phyloP scores from a whole-genome alignment of 1,284 basidiomycete species.

The Fistulinella cinereoalba region DNA sequence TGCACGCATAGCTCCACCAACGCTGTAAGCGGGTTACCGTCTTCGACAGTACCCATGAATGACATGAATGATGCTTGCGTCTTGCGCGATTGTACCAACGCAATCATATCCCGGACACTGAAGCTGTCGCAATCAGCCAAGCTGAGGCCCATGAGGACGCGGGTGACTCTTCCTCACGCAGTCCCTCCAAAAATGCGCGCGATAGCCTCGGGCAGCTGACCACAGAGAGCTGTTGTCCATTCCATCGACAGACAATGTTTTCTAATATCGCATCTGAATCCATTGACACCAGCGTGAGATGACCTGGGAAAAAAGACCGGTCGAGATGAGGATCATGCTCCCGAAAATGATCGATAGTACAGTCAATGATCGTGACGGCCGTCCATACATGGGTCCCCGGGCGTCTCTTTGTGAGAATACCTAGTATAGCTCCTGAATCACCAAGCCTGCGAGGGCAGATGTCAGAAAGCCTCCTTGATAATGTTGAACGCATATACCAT shows the following conservation, averaged over 20 bases:
- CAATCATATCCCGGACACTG: constrained; percentile 2
- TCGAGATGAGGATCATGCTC: not conserved
- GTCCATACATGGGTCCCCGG: too few relatives aligned
- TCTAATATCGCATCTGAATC: constrained; percentile 1
- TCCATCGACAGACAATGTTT: constrained; percentile 9
- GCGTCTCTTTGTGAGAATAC: constrained; percentile 9
- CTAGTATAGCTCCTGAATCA: constrained; percentile 1
- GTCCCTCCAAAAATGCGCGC: constrained; percentile 1
- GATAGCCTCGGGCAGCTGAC: constrained; percentile 7
- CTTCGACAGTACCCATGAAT: not conserved
- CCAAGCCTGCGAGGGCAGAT: constrained; percentile 6
- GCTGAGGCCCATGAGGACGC: not conserved
- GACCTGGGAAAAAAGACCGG: not conserved
- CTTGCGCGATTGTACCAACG: constrained; percentile 7
- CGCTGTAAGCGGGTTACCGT: not conserved
- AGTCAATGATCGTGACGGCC: constrained; percentile 8
- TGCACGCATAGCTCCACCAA: constrained; percentile 4
- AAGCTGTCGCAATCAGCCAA: constrained; percentile 12
- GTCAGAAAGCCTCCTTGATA: too few relatives aligned
- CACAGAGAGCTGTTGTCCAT: constrained; percentile 8
- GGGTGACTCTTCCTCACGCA: not conserved
- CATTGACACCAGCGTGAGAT: constrained; percentile 8
- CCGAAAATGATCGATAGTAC: constrained; percentile 2
- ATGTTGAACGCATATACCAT: not conserved
- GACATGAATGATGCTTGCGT: too few relatives aligned